Evolutionary conservation across 176 grass and related monocot species (phyloP), one percentile per base, ranked within the genome.

Genomic region (Themeda triandra): DNA sequence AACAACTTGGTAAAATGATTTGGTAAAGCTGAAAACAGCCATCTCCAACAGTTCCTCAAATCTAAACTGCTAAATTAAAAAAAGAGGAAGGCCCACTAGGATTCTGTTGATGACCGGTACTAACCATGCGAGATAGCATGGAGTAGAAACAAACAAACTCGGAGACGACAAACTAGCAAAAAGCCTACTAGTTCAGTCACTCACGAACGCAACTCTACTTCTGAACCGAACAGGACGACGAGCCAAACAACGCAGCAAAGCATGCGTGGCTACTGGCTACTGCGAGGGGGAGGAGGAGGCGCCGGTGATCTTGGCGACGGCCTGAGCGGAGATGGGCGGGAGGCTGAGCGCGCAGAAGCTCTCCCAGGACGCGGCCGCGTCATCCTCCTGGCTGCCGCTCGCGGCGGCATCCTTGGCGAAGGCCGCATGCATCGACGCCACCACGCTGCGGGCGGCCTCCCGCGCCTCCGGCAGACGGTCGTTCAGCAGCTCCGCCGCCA

Each of bases 401-500:
- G 76, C 48, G 7, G 71, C 70, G 2, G 54, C 75, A 19, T 83
- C 87, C 41, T n/a, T 86, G 74, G 45, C 79, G 76, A 99, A 96
- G 8, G 80, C 91, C 40, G 54, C 42, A 69, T 96, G 82, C 30
- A 91, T 63, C 8, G 89, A 91, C 56, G 74, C 75, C 28, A 99
- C 90, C 12, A 99, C 71, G 79, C 78, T 65, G 59, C 97, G 69
- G 49, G 93, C 93, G 33, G 97, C 97, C 81, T 99, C 93, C 6
- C 93, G 71, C 40, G 97, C 97, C 78, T 96, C 97, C 35, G 97
- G 97, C 68, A 99, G 85, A 82, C 91, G 82, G 85, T 99, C 97
- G 79, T 87, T 99, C 19, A 99, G 93, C 60, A 89, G 87, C 75
- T 94, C 93, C 1, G 88, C 90, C 35, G 89, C 90, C 46, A 92